Base-by-base conservation (phyloP, 2,329 filamentous ascomycete genomes). In the Nothopassalora personata region DNA sequence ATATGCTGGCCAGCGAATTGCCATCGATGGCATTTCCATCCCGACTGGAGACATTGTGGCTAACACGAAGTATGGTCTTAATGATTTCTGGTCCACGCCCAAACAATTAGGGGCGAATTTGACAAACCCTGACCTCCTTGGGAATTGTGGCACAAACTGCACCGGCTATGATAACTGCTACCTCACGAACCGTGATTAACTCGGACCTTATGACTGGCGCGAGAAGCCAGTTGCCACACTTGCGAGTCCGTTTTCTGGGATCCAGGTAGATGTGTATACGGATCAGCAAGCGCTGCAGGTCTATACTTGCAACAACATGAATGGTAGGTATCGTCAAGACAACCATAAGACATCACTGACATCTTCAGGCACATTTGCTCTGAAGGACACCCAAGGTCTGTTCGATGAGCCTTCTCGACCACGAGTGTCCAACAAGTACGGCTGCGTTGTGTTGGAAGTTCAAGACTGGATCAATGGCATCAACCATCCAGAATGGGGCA, bases 401-500 rank as follows among this genome's bases (percentile, higher is more conserved):
- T 74, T 78, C 61, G 79, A 83, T 61, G 67, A 82, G 60, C 63
- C 75, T 1, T 74, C 77, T 33, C 83, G 86, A 66, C 82, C 84
- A 3, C 79, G 86, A 39, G 83, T 82, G 7, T 87, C 91, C 28
- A 81, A 84, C 57, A 73, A 92, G 78, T 90, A 91, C 70, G 91
- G 90, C 46, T 97, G 92, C 74, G 70, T 96, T 23, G 92, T 96
- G 52, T 82, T 97, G 73, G 92, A 97, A 77, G 90, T 94, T 11
- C 85, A 97, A 80, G 91, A 94, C 73, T 96, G 86, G 83, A 96
- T 96, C 70, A 91, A 96, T 72, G 91, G 82, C 5, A 94, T 97
- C 76, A 97, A 96, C 76, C 95, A 96, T 75, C 92, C 91, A 0
- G 84, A 90, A 73, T 96, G 92, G 92, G 85, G 85, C 60, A 82